phyloP scores from a whole-genome alignment of 2,329 filamentous ascomycete genomes.

The Hymenoscyphus fraxineus region DNA sequence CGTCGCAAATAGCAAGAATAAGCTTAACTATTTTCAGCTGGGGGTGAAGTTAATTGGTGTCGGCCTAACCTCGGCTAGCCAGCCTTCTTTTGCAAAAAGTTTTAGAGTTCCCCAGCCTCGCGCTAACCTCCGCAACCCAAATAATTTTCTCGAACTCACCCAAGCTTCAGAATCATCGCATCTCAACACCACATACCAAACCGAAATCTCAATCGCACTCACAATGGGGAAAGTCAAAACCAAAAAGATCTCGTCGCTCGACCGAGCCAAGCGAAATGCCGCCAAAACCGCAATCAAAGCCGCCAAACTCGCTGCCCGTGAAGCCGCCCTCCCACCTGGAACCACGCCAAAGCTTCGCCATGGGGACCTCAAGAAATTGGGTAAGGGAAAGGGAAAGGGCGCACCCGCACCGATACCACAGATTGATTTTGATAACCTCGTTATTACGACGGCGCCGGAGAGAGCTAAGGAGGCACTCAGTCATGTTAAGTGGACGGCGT shows the following conservation, averaged over 20 bases:
- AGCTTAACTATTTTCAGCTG: not conserved
- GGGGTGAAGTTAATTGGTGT: not conserved
- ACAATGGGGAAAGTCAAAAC: slow-evolving; percentile 23
- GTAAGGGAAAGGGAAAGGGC: not conserved
- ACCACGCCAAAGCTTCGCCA: not conserved
- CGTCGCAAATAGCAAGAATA: too few relatives aligned
- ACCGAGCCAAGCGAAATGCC: slow-evolving; percentile 10
- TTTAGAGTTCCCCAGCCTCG: slow-evolving; percentile 19
- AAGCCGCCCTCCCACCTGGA: not conserved
- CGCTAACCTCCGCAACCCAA: slow-evolving; percentile 17
- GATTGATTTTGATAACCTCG: not conserved
- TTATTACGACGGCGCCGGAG: not conserved
- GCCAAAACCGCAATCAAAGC: slow-evolving; percentile 13
- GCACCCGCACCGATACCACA: too few relatives aligned
- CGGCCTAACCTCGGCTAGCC: not conserved
- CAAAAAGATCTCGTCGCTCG: slow-evolving; percentile 11
- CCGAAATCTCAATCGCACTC: slow-evolving; percentile 1
- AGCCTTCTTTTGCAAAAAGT: not conserved
- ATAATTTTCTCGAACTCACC: slow-evolving; percentile 18
- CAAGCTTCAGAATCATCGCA: not conserved
- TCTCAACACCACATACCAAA: not conserved
- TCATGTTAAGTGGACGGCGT: slow-evolving; percentile 37
- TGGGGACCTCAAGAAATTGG: not conserved
- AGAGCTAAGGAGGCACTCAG: slow-evolving; percentile 14
- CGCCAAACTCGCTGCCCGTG: slow-evolving; percentile 13